These are phyloP conservation scores for Linnemannia schmuckeri DNA, from an alignment of 192 early-diverging fungal species.

Conservation along the genomic window DNA sequence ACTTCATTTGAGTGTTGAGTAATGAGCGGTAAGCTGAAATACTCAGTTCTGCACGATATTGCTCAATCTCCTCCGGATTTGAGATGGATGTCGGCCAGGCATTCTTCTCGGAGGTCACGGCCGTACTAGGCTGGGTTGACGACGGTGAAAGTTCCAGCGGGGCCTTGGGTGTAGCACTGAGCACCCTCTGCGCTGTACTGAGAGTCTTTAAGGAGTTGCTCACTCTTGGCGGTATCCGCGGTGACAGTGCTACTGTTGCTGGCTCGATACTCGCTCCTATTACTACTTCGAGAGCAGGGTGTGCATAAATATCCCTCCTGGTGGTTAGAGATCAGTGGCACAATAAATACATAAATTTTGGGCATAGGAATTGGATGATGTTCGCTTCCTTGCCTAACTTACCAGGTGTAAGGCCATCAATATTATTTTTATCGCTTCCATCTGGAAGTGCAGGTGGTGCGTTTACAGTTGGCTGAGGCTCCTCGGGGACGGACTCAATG, in stretches of 20 bases:
- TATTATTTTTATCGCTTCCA: not conserved
- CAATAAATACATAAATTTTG: not conserved
- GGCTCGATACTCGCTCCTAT: not conserved
- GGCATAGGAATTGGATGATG: not conserved
- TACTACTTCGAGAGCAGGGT: not conserved
- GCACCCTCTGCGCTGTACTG: not conserved
- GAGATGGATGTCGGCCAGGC: conserved; percentile 31
- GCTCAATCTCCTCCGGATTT: conserved; percentile 50
- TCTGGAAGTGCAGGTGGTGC: not conserved
- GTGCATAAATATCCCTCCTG: not conserved
- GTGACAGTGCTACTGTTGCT: conserved; percentile 8
- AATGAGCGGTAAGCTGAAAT: conserved; percentile 51
- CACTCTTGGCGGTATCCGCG: conserved; percentile 12
- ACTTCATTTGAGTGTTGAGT: conserved; percentile 43
- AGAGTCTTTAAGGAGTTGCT: not conserved
- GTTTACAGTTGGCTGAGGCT: not conserved
- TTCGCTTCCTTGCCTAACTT: not conserved
- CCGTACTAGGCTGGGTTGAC: conserved; percentile 38
- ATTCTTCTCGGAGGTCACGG: conserved; percentile 28
- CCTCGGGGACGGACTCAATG: conserved; percentile 25
- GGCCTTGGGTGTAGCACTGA: conserved; percentile 19
- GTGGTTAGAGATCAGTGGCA: not conserved
- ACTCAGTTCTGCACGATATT: conserved; percentile 48
- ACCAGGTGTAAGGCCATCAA: not conserved
- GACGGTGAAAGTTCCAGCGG: conserved; percentile 34